Conservation (phyloP, 164 flowering plant species). For the Cinnamomum chago region DNA sequence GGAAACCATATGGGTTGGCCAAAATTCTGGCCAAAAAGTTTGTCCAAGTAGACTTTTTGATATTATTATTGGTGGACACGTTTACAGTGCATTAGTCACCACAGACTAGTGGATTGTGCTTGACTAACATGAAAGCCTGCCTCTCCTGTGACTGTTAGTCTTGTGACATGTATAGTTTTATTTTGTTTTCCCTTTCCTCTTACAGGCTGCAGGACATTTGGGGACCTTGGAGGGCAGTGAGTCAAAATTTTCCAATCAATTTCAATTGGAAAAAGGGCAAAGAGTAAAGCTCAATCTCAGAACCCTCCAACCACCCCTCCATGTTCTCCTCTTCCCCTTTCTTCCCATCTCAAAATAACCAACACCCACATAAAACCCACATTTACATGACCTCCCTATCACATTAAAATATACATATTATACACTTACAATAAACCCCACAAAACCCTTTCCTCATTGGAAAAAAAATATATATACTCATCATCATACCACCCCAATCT, state of each 20-base stretch:
- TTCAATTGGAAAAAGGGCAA: no score
- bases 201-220: background rate
- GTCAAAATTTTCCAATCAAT: no score
- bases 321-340: background rate
- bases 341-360: background rate
- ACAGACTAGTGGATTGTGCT: background rate
- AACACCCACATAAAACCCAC: background rate
- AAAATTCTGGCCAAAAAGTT: no score
- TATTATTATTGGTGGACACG: background rate
- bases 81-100: background rate
- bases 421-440: constrained; percentile 1
- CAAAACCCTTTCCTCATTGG: background rate
- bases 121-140: background rate
- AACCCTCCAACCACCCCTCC: background rate
- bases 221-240: background rate
- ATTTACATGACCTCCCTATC: no score
- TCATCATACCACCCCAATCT: background rate
- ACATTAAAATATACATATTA: constrained; percentile 1
- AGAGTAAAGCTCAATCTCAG: background rate
- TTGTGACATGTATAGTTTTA: background rate
- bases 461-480: background rate
- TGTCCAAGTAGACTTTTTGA: no score
- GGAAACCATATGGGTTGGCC: no score
- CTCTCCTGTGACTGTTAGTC: background rate
- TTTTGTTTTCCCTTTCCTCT: background rate